These are phyloP conservation scores for Vanrija sp. DNA, from an alignment of 1,284 basidiomycete species.

Conservation along the genomic window DNA sequence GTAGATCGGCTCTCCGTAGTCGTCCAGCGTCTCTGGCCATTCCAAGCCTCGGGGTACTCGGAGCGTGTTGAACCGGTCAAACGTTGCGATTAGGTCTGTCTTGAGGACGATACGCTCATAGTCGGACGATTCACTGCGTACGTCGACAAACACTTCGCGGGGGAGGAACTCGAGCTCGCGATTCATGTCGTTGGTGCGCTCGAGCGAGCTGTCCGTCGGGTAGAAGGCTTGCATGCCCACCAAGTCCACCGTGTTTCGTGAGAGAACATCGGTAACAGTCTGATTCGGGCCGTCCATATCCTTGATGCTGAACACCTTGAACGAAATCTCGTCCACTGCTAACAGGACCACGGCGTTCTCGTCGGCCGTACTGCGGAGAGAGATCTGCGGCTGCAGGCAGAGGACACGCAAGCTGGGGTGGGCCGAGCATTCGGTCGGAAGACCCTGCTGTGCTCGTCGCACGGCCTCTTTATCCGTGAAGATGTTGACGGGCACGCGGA, in stretches of 20 bases:
- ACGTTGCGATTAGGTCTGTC: constrained; percentile 77
- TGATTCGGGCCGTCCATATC: constrained; percentile 77
- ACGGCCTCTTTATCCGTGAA: constrained; percentile 14
- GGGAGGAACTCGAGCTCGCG: constrained; percentile 60
- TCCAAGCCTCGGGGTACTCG: constrained; percentile 68
- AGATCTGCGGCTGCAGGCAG: constrained; percentile 86
- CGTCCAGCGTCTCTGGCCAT: constrained; percentile 44
- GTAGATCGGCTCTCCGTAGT: constrained; percentile 52
- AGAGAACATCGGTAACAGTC: constrained; percentile 79
- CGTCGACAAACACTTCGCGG: constrained; percentile 81
- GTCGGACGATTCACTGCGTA: constrained; percentile 70
- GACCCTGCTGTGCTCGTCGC: constrained; percentile 23
- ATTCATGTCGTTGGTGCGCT: constrained; percentile 2
- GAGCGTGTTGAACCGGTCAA: constrained; percentile 93
- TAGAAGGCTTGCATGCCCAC: constrained; percentile 85
- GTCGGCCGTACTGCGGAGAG: constrained; percentile 65
- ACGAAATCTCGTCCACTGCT: constrained; percentile 74
- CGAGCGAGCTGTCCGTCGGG: constrained; percentile 53
- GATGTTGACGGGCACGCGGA: constrained; percentile 21
- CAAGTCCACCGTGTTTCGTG: constrained; percentile 69
- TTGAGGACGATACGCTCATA: constrained; percentile 89
- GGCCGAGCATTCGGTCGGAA: constrained; percentile 46
- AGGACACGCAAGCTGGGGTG: constrained; percentile 71
- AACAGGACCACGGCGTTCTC: constrained; percentile 68
- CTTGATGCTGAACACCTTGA: constrained; percentile 76